Evolutionary conservation across 148 eudicot species (phyloP), one percentile per base, ranked within the genome.

Genomic region (Nepenthes mirabilis): DNA sequence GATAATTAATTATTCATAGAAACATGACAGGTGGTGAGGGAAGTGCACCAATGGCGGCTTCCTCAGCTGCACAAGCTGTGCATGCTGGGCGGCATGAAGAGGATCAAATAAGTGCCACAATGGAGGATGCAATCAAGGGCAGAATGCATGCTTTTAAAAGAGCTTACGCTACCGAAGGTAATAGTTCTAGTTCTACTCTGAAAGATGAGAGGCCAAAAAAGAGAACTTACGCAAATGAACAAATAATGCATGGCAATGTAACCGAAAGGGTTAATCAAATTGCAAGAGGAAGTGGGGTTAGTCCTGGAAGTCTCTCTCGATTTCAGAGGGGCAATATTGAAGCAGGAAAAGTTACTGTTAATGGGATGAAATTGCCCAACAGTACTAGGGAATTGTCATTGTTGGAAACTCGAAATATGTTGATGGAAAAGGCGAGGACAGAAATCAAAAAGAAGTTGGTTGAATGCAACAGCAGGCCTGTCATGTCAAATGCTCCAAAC

Each of bases 361-460:
- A 49, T 65, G 74, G 67, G 14, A 54, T 50, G 33, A 68, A 36
- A 47, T 43, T 45, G 50, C 43, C 47, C 12, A 65, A 47, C 50
- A 65, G 66, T 33, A 55, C 23, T 13, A 65, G 69, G 59, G 83
- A 80, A 50, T 48, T 69, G 35, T 73, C 79, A 56, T 62, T 76
- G 47, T 23, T 55, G 5, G 81, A 82, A 63, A 64, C 56, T 69
- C 82, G 82, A 63, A 73, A 57, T 67, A 56, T 75, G 77, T 70
- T 86, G 76, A 75, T 70, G 59, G 51, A 52, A 48, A 86, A 68
- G 73, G 80, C 86, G 10, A 74, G 66, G 77, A 74, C 9, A 58
- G 80, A 76, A 57, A 75, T 83, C 43, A 45, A n/a, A 59, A 65
- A 74, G 63, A 68, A 75, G 62, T 67, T 86, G 60, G 45, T 69